Base-by-base conservation (phyloP, 1,284 basidiomycete species). In the Sporisorium sorghi region DNA sequence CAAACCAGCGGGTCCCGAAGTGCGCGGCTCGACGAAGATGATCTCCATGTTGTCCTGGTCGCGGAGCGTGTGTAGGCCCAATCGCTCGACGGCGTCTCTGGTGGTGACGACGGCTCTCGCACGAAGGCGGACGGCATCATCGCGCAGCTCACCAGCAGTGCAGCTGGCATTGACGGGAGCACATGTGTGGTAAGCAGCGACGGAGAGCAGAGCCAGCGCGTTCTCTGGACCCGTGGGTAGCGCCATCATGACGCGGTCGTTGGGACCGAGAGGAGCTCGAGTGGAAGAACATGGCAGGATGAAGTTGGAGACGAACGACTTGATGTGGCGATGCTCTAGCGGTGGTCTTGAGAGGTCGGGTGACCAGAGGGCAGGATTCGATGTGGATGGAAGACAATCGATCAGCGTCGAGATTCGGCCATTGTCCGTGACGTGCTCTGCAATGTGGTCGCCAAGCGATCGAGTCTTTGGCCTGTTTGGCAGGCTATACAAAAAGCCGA, bases 171-270 rank as follows among this genome's bases (percentile, higher is more conserved):
- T 84, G 61, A 84, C 76, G 32, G 83, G 83, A 14, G 83, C 83
- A 58, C 82, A 83, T 42, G 77, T 83, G 62, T 81, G 82, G 60
- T 84, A 84, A 17, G 78, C 62, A 19, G 83, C 82, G 8, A 83
- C 78, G 11, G 79, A 72, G 23, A 84, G 66, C 2, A 84, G 66
- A 11, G 81, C 81, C 11, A 84, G 55, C 2, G 83, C 83, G 30
- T 83, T 83, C 40, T 84, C 83, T 5, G 83, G 76, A 35, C 83
- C 82, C 4, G 83, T 84, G 3, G 83, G 83, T 14, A 84, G 66
- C 12, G 81, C 81, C 82, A 84, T 81, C 82, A 83, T 83, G 59
- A 84, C 72, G 47, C 83, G 80, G 54, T 84, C 82, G 58, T 84
- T 84, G 56, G 76, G 76, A 23, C 71, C 71, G 9, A 84, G 59